Percentiles rank a stretch among this genome's conserved stretches.
Evolutionary conservation across 1,139 yeast genomes (phyloP).

Genomic region (Debaryomyces udenii): DNA sequence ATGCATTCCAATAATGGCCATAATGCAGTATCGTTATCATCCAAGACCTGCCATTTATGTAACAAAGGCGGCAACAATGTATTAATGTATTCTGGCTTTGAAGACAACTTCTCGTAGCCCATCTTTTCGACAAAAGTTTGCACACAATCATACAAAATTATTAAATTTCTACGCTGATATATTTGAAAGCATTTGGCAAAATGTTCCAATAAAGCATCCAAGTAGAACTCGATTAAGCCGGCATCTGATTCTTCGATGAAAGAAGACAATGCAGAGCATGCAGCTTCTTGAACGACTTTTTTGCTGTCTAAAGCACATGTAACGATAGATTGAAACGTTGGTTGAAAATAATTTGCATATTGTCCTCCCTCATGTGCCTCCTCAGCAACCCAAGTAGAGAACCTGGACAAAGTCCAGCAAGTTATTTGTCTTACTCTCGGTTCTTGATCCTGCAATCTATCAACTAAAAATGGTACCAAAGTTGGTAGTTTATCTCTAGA

Average conservation of each 20-base stretch:
- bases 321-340: constrained; percentile 77
- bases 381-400: constrained; percentile 75
- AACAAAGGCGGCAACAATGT: constrained; percentile 79
- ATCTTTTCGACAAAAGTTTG: constrained; percentile 85
- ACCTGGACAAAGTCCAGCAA: constrained; percentile 94
- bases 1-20: constrained; percentile 94
- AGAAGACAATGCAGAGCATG: constrained; percentile 83
- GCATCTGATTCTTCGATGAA: constrained; percentile 78
- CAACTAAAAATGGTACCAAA: constrained; percentile 82
- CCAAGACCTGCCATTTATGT: constrained; percentile 71
- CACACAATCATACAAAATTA: constrained; percentile 86
- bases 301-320: constrained; percentile 76
- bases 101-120: constrained; percentile 56
- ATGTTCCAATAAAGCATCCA: constrained; percentile 62
- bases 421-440: constrained; percentile 90
- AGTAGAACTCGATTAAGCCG: constrained; percentile 55
- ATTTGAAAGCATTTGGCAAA: constrained; percentile 72
- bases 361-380: constrained; percentile 65
- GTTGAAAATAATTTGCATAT: constrained; percentile 69
- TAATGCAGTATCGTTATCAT: constrained; percentile 78
- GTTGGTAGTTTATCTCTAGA: constrained; percentile 76
- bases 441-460: constrained; percentile 72
- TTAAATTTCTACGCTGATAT: constrained; percentile 81
- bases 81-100: constrained; percentile 59
- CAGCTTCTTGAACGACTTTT: constrained; percentile 93